phyloP scores from a whole-genome alignment of 139 green algal species.

The Microglena sp. region DNA sequence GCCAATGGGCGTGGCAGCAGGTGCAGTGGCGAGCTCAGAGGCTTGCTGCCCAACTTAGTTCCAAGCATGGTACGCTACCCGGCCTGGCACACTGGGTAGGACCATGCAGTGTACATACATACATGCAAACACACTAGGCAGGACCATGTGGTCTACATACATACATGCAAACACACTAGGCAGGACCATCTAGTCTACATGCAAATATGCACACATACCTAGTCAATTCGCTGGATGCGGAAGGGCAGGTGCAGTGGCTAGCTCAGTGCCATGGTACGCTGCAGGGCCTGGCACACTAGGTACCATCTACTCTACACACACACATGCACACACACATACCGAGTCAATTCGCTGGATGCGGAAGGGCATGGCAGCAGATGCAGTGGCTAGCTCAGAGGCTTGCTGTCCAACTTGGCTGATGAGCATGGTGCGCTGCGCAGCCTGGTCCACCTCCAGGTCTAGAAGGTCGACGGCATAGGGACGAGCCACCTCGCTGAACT shows the following conservation, averaged over 20 bases:
- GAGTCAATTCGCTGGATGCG: not conserved
- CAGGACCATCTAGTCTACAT: no score
- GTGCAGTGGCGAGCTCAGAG: conserved; percentile 35
- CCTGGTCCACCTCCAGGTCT: conserved; percentile 13
- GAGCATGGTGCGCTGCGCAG: not conserved
- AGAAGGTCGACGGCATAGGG: conserved; percentile 64
- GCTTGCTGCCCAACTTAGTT: conserved; percentile 67
- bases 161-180: no score
- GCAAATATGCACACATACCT: no score
- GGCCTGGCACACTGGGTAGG: no score
- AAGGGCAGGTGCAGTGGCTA: conserved; percentile 7
- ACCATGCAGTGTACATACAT: no score
- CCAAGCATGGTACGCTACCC: no score
- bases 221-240: not conserved
- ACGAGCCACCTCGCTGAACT: conserved; percentile 50
- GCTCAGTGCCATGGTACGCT: no score
- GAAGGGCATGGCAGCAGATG: not conserved
- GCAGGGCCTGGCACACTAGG: no score
- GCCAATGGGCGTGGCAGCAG: conserved; percentile 57
- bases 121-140: no score
- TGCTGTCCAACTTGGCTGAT: conserved; percentile 19
- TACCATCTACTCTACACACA: no score
- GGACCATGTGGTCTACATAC: no score
- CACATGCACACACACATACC: no score
- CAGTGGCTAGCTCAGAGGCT: conserved; percentile 28